Evolutionary conservation across 1,284 basidiomycete genomes (phyloP).

Genomic region (Moesziomyces sp.): DNA sequence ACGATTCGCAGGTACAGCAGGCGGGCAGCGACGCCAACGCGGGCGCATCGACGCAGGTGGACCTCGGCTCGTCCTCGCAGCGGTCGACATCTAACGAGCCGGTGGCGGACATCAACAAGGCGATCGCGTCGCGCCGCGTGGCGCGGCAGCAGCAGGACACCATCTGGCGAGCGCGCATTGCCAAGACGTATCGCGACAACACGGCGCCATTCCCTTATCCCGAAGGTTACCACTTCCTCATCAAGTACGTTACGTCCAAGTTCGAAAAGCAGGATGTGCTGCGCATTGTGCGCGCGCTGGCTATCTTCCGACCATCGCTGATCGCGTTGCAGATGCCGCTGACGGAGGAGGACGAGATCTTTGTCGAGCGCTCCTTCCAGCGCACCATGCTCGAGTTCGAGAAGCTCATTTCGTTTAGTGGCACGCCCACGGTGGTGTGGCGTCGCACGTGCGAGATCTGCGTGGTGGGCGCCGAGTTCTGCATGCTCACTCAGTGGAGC

Average conservation of each 20-base stretch:
- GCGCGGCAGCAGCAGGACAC: slow-evolving; percentile 49
- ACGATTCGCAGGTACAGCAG: slow-evolving; percentile 14
- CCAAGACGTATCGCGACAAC: slow-evolving; percentile 59
- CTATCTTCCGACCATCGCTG: slow-evolving; percentile 91
- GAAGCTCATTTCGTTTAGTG: slow-evolving; percentile 94
- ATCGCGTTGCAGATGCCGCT: slow-evolving; percentile 82
- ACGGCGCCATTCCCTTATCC: slow-evolving; percentile 64
- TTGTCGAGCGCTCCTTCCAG: slow-evolving; percentile 94
- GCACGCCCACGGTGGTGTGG: slow-evolving; percentile 99
- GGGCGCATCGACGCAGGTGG: slow-evolving; percentile 13
- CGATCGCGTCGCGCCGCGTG: slow-evolving; percentile 41
- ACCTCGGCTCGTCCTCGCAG: slow-evolving; percentile 40
- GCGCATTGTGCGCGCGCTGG: slow-evolving; percentile 90
- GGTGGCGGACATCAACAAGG: slow-evolving; percentile 43
- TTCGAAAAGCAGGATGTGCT: slow-evolving; percentile 96
- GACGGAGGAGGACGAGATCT: slow-evolving; percentile 70
- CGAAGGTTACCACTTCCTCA: slow-evolving; percentile 66
- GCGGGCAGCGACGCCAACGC: slow-evolving; percentile 7
- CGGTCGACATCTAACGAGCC: slow-evolving; percentile 43
- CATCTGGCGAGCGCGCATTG: slow-evolving; percentile 63
- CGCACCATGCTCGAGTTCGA: slow-evolving; percentile 92
- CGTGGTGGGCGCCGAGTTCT: slow-evolving; percentile 94
- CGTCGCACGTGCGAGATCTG: slow-evolving; percentile 96
- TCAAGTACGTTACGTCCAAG: slow-evolving; percentile 71
- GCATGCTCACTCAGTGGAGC: slow-evolving; percentile 78